Percentiles rank a stretch among this genome's conserved stretches.
phyloP scores from a whole-genome alignment of 2,329 filamentous ascomycete genomes.

The Thielaviopsis ethacetica region DNA sequence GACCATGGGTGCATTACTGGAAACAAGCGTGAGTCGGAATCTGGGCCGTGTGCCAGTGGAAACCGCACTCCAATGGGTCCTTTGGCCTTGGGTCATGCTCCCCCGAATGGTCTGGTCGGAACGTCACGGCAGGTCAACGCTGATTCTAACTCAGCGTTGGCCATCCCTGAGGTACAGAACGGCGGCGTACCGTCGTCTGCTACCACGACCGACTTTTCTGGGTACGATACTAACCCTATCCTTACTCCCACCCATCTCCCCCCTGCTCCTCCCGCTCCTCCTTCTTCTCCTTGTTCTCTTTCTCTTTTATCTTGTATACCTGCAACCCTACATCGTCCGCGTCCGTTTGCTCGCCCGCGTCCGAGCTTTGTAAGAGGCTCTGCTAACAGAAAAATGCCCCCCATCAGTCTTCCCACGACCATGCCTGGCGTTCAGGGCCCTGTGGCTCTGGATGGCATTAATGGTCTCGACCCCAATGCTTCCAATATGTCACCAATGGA shows the following conservation, averaged over 20 bases:
- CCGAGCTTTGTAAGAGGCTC: slow-evolving; percentile 5
- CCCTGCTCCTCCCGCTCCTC: background rate
- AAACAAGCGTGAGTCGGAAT: slow-evolving; percentile 32
- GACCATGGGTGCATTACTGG: slow-evolving; percentile 44
- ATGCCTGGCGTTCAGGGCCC: slow-evolving; percentile 8
- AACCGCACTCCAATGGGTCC: slow-evolving; percentile 25
- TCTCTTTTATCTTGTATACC: background rate
- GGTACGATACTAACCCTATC: slow-evolving; percentile 17
- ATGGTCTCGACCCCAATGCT: slow-evolving; percentile 32
- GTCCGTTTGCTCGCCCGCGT: background rate
- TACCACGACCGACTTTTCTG: slow-evolving; percentile 27
- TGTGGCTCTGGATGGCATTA: slow-evolving; percentile 28
- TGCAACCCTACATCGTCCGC: background rate
- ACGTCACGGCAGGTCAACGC: slow-evolving; percentile 25
- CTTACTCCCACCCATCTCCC: slow-evolving; percentile 1
- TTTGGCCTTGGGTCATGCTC: slow-evolving; percentile 14
- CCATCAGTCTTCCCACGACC: slow-evolving; percentile 9
- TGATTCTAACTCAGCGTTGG: slow-evolving; percentile 44
- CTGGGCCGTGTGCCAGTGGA: slow-evolving; percentile 29
- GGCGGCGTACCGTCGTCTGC: slow-evolving; percentile 22
- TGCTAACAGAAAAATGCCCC: slow-evolving; percentile 7
- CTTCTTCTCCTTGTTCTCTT: background rate
- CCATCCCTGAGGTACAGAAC: slow-evolving; percentile 50
- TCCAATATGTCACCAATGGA: slow-evolving; percentile 51
- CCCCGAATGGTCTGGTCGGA: slow-evolving; percentile 13